phyloP scores from a whole-genome alignment of 768 basidiomycete species.

The Serendipita sp. region DNA sequence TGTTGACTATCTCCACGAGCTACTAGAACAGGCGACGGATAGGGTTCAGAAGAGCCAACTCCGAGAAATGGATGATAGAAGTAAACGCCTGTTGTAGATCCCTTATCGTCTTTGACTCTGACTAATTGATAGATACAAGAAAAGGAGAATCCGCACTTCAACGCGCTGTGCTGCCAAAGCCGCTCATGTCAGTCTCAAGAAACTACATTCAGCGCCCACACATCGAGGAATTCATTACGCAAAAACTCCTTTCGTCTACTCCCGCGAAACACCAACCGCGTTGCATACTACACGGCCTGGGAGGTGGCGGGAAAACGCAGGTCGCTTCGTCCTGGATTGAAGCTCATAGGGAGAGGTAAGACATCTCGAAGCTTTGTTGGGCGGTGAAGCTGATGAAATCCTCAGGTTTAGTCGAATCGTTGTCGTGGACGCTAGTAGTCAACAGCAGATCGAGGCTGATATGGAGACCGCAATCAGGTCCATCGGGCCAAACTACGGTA shows the following conservation, averaged over 20 bases:
- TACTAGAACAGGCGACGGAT: background rate
- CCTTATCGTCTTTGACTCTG: background rate
- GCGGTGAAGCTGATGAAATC: background rate
- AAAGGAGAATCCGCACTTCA: background rate
- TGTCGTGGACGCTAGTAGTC: background rate
- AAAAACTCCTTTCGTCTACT: background rate
- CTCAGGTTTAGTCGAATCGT: background rate
- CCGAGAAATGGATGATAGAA: background rate
- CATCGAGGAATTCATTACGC: background rate
- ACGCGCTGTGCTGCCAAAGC: background rate
- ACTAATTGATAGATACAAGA: background rate
- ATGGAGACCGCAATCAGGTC: background rate
- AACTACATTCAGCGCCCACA: background rate
- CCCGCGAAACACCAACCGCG: background rate
- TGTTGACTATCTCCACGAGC: background rate
- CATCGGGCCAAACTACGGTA: background rate
- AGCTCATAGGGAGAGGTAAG: background rate
- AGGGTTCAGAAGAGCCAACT: background rate
- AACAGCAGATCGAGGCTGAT: background rate
- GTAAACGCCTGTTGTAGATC: background rate
- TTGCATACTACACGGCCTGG: background rate
- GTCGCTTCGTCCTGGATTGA: background rate
- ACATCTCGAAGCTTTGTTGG: background rate
- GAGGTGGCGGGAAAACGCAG: background rate
- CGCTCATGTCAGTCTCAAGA: background rate